Evolutionary conservation across 192 early-diverging fungal genomes (phyloP).

Genomic region (Rhizoclosmatium globosum): DNA sequence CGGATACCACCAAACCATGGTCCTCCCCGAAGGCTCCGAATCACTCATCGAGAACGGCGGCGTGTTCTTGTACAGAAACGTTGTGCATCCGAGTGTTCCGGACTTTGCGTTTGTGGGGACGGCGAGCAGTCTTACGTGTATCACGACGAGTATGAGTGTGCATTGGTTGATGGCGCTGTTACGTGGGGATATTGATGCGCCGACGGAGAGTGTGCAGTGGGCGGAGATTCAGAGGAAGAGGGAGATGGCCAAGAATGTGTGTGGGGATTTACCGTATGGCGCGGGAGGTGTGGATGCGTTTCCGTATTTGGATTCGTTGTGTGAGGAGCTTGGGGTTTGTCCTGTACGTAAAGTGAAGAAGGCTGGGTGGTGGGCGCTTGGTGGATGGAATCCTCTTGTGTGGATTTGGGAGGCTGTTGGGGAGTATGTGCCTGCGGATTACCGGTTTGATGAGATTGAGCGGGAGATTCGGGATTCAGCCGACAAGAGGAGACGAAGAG

Average conservation of each 20-base stretch:
- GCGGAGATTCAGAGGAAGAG: neutral
- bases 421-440: constrained; percentile 6
- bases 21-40: constrained; percentile 11
- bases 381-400: constrained; percentile 12
- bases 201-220: neutral
- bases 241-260: neutral
- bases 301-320: neutral
- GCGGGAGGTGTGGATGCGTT: neutral
- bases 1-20: constrained; percentile 19
- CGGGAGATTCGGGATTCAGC: neutral
- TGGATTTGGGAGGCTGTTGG: constrained; percentile 18
- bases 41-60: constrained; percentile 1
- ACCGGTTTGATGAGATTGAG: constrained; percentile 23
- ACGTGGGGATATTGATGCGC: neutral
- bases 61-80: constrained; percentile 4
- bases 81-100: constrained; percentile 15
- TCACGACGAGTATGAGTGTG: neutral
- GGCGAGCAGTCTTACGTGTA: neutral
- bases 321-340: neutral
- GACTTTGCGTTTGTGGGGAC: constrained; percentile 24
- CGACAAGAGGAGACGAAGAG: neutral
- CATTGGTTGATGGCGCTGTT: constrained; percentile 8
- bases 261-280: neutral
- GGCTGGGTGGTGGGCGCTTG: neutral
- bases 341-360: constrained; percentile 4